Evolutionary conservation across 2,329 filamentous ascomycete genomes (phyloP), one percentile per base, ranked within the genome.

Genomic region (Penicillium griseofulvum): DNA sequence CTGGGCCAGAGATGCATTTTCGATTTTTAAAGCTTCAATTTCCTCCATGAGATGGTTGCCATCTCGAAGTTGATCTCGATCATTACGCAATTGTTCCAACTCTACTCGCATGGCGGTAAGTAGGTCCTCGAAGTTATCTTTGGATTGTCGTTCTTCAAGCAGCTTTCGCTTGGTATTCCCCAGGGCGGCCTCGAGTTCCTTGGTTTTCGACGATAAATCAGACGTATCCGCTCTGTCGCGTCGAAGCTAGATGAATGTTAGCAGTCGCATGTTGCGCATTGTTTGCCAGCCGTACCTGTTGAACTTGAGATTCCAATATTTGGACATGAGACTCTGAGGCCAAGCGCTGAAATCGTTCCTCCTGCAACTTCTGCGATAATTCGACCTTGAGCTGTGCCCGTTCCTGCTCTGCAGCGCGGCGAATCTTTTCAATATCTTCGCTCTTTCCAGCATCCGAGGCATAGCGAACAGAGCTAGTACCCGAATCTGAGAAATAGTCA

Each of bases 401-500:
- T 68, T 96, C 91, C 75, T 97, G 93, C 75, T 97, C 93, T 2
- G 89, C 86, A 63, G 87, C 87, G 61, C 94, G 83, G 65, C 92
- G 88, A 43, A 94, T 81, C 71, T 86, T 90, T 57, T 96, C 90
- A 33, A 97, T 78, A 71, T 97, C 90, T 66, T 87, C 85, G 31
- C 74, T 76, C 43, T 83, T 80, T 38, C 64, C 64, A 56, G 83
- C 79, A 44, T 90, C 87, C 58, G 82, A 78, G 1, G 88, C 87
- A 67, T 87, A 88, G 67, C 91, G 89, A 50, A 90, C 83, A 1
- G 91, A 93, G 72, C 91, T 93, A 55, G 90, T 88, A 31, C 94
- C 94, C 6, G 92, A 96, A 72, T 99, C 94, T 2, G 94, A 99
- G 72, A 94, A 99, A 76, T 99, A 97, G 75, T 99, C 94, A 75